These are phyloP conservation scores for Fusarium sp. DNA, from an alignment of 2,329 filamentous ascomycete genomes.

Conservation along the genomic window DNA sequence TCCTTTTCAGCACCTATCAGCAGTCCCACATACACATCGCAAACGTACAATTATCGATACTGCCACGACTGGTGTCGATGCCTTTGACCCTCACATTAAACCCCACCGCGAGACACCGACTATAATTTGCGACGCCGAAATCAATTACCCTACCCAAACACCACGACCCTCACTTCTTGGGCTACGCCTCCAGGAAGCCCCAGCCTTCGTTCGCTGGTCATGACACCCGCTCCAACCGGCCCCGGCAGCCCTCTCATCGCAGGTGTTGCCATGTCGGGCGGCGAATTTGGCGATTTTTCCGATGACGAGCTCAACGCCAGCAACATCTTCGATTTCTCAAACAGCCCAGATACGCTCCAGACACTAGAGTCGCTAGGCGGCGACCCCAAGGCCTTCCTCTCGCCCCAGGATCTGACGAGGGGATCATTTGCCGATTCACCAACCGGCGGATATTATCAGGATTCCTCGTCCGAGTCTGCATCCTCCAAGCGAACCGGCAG, in stretches of 20 bases:
- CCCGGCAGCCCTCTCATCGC: constrained; percentile 52
- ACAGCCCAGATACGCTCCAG: constrained; percentile 51
- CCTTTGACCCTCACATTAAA: constrained; percentile 23
- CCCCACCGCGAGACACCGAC: constrained; percentile 38
- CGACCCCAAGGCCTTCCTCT: constrained; percentile 47
- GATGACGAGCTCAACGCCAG: constrained; percentile 49
- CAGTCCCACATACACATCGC: background rate
- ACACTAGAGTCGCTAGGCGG: constrained; percentile 45
- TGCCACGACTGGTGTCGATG: constrained; percentile 28
- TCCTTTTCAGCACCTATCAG: constrained; percentile 8
- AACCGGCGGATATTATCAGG: constrained; percentile 53
- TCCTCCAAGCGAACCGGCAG: constrained; percentile 58
- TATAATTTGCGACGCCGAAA: constrained; percentile 38
- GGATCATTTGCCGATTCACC: constrained; percentile 54
- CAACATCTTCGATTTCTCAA: constrained; percentile 49
- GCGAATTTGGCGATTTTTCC: constrained; percentile 51
- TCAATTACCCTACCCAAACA: constrained; percentile 32
- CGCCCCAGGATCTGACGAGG: constrained; percentile 47
- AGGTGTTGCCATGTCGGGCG: constrained; percentile 49
- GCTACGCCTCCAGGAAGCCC: constrained; percentile 30
- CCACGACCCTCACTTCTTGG: constrained; percentile 11
- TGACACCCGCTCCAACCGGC: constrained; percentile 48
- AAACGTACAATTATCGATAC: constrained; percentile 11
- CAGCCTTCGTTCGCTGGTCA: constrained; percentile 45
- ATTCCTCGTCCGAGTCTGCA: constrained; percentile 62